Percentiles rank a stretch among this genome's conserved stretches.
Evolutionary conservation across 768 basidiomycete genomes (phyloP).

Genomic region (Lactifluus volemus): DNA sequence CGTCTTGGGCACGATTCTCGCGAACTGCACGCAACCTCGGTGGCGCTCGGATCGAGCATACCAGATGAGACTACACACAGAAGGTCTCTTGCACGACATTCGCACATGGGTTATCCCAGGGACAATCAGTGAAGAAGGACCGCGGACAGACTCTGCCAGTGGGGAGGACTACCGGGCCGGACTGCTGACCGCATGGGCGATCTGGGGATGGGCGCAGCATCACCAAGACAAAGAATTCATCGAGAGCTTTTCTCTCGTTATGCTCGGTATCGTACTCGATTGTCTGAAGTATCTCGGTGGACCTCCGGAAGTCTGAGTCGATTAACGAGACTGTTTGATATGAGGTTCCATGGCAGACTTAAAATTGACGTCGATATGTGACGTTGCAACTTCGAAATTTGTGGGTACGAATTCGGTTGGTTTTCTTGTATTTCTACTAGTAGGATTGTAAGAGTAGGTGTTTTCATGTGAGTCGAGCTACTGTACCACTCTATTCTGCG

Average conservation of each 20-base stretch:
- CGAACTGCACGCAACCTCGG: not conserved
- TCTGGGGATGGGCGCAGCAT: constrained; percentile 22
- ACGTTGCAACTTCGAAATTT: not conserved
- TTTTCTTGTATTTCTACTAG: not conserved
- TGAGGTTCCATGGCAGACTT: not conserved
- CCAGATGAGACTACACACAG: not conserved
- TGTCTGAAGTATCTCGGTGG: not conserved
- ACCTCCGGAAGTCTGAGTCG: not conserved
- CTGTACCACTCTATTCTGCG: too few relatives aligned
- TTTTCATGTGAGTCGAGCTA: too few relatives aligned
- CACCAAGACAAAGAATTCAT: constrained; percentile 21
- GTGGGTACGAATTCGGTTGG: not conserved
- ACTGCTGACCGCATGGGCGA: not conserved
- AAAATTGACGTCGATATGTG: not conserved
- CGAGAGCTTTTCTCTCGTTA: constrained; percentile 1
- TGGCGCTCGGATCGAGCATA: not conserved
- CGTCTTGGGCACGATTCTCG: not conserved
- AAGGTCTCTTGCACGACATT: not conserved
- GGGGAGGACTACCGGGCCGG: not conserved
- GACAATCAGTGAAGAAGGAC: not conserved
- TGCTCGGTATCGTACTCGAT: not conserved
- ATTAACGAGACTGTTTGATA: not conserved
- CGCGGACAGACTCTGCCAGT: not conserved
- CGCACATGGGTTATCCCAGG: not conserved
- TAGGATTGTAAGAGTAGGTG: not conserved